Evolutionary conservation across 2,329 filamentous ascomycete species (phyloP).

Genomic region (Cephalotrichum gorgonifer): DNA sequence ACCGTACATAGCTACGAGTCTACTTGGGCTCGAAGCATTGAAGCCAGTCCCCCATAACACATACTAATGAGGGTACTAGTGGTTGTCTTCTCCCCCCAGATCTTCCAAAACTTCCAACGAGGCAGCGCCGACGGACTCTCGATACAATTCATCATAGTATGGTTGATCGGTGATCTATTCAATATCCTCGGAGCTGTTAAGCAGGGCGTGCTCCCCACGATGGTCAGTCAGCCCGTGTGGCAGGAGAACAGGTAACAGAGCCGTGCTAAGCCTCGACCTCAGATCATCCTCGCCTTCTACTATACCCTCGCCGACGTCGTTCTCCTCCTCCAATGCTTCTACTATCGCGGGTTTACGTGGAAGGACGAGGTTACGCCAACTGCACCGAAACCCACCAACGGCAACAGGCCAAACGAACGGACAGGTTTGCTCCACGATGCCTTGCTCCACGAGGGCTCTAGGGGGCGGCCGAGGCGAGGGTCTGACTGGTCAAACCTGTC

Average conservation of each 20-base stretch:
- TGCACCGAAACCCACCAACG: conserved; percentile 25
- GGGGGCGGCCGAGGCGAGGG: conserved; percentile 34
- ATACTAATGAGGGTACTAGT: conserved; percentile 31
- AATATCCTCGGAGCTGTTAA: conserved; percentile 89
- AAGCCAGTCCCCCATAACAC: background rate
- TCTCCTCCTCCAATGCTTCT: conserved; percentile 82
- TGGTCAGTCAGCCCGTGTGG: conserved; percentile 40
- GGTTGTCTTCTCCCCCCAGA: conserved; percentile 94
- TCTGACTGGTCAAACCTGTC: conserved; percentile 58
- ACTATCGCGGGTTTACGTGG: conserved; percentile 78
- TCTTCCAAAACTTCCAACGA: conserved; percentile 86
- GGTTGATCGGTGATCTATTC: conserved; percentile 90
- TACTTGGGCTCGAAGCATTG: too few species aligned
- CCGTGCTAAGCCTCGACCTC: conserved; percentile 1
- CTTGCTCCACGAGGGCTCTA: too few species aligned
- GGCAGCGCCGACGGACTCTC: conserved; percentile 80
- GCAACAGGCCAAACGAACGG: conserved; percentile 34
- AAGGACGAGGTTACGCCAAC: conserved; percentile 36
- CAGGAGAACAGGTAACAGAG: conserved; percentile 1
- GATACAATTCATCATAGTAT: conserved; percentile 84
- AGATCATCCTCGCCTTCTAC: conserved; percentile 85
- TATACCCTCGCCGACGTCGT: conserved; percentile 90
- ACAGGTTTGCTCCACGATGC: conserved; percentile 40
- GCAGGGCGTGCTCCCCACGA: conserved; percentile 86
- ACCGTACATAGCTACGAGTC: too few species aligned